These are phyloP conservation scores for Pistacia integerrima DNA, from an alignment of 345 rosid genomes.

Conservation along the genomic window DNA sequence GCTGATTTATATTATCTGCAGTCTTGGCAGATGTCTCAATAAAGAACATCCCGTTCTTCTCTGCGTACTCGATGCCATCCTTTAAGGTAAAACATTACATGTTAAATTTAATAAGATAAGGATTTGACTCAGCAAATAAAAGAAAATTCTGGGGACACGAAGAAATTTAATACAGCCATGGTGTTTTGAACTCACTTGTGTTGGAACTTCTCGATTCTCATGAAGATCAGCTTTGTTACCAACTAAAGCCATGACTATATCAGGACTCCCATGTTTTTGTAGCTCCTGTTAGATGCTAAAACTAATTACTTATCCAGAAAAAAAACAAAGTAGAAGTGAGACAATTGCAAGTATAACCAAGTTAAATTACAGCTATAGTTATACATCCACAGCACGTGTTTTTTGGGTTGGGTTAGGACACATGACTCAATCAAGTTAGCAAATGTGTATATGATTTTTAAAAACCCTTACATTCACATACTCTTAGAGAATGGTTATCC, in stretches of 20 bases:
- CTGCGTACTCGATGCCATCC: slow-evolving; percentile 92
- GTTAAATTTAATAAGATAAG: neutral
- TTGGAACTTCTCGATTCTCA: slow-evolving; percentile 76
- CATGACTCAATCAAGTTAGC: neutral
- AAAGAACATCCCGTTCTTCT: slow-evolving; percentile 97
- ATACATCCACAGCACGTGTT: neutral
- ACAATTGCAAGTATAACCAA: slow-evolving; percentile 5
- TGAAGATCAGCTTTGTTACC: slow-evolving; percentile 98
- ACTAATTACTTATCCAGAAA: slow-evolving; percentile 1
- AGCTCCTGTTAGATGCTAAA: slow-evolving; percentile 67
- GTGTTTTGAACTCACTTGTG: slow-evolving; percentile 52
- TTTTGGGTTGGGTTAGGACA: neutral
- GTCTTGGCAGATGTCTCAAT: slow-evolving; percentile 98
- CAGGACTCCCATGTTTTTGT: slow-evolving; percentile 96
- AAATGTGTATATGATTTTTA: neutral
- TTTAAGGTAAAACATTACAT: slow-evolving; percentile 32
- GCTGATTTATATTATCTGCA: slow-evolving; percentile 89
- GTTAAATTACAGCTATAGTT: neutral
- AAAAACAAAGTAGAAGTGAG: neutral
- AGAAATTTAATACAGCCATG: neutral
- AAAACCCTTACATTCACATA: neutral
- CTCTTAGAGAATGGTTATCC: neutral
- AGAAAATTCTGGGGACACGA: slow-evolving; percentile 2
- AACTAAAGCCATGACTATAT: slow-evolving; percentile 93
- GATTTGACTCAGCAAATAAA: slow-evolving; percentile 2